Conservation (phyloP, 179 eudicot genomes). For the Heliamphora pulchella region DNA sequence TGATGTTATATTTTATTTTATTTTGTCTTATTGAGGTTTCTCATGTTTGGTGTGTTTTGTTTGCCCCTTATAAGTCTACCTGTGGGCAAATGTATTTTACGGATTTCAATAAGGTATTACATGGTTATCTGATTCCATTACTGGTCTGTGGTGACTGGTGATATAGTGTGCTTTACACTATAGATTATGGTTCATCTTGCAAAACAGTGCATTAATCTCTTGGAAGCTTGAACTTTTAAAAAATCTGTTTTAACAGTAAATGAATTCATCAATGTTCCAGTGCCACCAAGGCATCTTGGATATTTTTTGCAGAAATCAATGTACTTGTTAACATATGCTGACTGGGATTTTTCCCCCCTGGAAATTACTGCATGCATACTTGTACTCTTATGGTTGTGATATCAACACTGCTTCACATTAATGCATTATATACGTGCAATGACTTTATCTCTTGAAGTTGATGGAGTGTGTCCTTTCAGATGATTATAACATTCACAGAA, state of each 20-base stretch:
- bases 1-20: no score
- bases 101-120: background rate
- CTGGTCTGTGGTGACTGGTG: background rate
- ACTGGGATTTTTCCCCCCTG: background rate
- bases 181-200: background rate
- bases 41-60: background rate
- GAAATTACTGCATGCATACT: background rate
- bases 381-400: background rate
- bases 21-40: background rate
- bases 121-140: background rate
- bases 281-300: slow-evolving; percentile 7
- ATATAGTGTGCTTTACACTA: background rate
- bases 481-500: slow-evolving; percentile 4
- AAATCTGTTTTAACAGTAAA: background rate
- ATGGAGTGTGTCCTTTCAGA: slow-evolving; percentile 5
- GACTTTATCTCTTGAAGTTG: background rate
- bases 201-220: background rate
- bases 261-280: background rate
- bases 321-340: background rate
- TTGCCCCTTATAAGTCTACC: background rate
- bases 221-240: slow-evolving; percentile 3
- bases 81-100: no score
- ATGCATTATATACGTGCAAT: background rate
- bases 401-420: background rate
- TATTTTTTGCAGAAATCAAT: background rate